Conservation (phyloP, 768 basidiomycete species). For the Rubroboletus pulcherrimus region DNA sequence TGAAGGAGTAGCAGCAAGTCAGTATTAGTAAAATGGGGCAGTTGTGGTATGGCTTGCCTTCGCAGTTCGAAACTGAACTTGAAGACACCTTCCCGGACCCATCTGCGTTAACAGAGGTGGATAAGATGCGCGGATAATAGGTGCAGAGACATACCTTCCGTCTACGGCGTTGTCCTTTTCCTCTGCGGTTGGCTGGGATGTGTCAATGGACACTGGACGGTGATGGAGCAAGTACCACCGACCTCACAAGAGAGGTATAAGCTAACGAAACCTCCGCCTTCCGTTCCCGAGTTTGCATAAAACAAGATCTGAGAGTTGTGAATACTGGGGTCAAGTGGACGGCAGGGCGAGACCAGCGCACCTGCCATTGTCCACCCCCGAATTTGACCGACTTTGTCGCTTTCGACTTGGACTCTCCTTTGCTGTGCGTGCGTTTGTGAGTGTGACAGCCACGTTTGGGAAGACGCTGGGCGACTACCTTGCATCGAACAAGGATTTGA, state of each 20-base stretch:
- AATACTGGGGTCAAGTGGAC: not conserved
- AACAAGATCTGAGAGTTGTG: slow-evolving; percentile 59
- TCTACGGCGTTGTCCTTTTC: slow-evolving; percentile 67
- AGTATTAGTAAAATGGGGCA: not conserved
- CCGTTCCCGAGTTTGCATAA: slow-evolving; percentile 75
- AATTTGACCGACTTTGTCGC: slow-evolving; percentile 74
- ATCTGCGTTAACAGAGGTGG: slow-evolving; percentile 40
- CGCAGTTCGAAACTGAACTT: slow-evolving; percentile 82
- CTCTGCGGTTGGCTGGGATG: slow-evolving; percentile 62
- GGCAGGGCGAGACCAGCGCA: slow-evolving; percentile 16
- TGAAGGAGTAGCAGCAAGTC: slow-evolving; percentile 6
- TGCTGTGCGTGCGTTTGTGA: slow-evolving; percentile 32
- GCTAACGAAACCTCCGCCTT: slow-evolving; percentile 62
- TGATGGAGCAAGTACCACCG: slow-evolving; percentile 19
- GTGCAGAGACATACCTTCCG: slow-evolving; percentile 45
- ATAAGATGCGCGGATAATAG: not conserved
- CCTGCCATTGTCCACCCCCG: slow-evolving; percentile 76
- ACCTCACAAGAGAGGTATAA: slow-evolving; percentile 83
- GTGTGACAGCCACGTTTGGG: not conserved
- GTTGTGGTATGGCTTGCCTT: slow-evolving; percentile 40
- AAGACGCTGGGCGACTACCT: slow-evolving; percentile 35
- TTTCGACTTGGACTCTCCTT: slow-evolving; percentile 75
- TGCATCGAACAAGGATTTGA: slow-evolving; percentile 71
- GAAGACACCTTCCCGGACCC: slow-evolving; percentile 82
- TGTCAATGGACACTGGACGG: slow-evolving; percentile 5